phyloP scores from a whole-genome alignment of 2,329 filamentous ascomycete species.

The Fusarium staphyleae region DNA sequence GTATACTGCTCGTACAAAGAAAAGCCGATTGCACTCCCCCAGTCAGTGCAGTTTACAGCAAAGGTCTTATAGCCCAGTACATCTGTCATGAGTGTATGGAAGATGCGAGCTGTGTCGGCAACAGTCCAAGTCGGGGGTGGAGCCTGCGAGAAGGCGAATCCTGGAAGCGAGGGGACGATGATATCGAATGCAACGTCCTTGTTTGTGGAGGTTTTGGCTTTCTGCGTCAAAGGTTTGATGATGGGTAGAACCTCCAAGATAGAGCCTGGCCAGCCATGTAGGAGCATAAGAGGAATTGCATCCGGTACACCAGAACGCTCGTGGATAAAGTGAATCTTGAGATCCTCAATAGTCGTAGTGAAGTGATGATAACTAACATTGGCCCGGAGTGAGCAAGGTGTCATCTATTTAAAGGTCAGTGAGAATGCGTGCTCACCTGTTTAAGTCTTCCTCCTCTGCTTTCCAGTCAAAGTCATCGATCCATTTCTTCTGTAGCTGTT shows the following conservation, averaged over 20 bases:
- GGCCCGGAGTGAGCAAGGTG: too few relatives aligned
- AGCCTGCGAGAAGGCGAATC: slow-evolving; percentile 47
- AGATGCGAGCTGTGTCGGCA: slow-evolving; percentile 47
- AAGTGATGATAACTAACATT: not conserved
- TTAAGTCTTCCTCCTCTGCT: slow-evolving; percentile 23
- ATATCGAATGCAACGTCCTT: slow-evolving; percentile 21
- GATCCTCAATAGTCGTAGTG: slow-evolving; percentile 11
- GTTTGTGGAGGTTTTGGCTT: not conserved
- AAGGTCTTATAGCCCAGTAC: slow-evolving; percentile 47
- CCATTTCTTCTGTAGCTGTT: slow-evolving; percentile 22
- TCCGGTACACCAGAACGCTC: slow-evolving; percentile 17
- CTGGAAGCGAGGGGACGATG: slow-evolving; percentile 48
- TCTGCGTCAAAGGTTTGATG: slow-evolving; percentile 3
- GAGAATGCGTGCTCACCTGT: slow-evolving; percentile 18
- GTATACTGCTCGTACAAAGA: slow-evolving; percentile 21
- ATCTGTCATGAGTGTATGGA: slow-evolving; percentile 48
- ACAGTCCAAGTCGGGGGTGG: slow-evolving; percentile 46
- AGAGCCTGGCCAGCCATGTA: slow-evolving; percentile 55
- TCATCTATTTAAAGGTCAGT: too few relatives aligned
- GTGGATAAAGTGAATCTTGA: slow-evolving; percentile 40
- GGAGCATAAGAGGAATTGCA: slow-evolving; percentile 51
- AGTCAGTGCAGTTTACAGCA: slow-evolving; percentile 31
- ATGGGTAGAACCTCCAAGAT: slow-evolving; percentile 52
- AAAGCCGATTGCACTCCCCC: slow-evolving; percentile 18
- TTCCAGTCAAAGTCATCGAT: slow-evolving; percentile 29